Evolutionary conservation across 495 filamentous ascomycete genomes (phyloP), one percentile per base, ranked within the genome.

Genomic region (Xylaria longipes): DNA sequence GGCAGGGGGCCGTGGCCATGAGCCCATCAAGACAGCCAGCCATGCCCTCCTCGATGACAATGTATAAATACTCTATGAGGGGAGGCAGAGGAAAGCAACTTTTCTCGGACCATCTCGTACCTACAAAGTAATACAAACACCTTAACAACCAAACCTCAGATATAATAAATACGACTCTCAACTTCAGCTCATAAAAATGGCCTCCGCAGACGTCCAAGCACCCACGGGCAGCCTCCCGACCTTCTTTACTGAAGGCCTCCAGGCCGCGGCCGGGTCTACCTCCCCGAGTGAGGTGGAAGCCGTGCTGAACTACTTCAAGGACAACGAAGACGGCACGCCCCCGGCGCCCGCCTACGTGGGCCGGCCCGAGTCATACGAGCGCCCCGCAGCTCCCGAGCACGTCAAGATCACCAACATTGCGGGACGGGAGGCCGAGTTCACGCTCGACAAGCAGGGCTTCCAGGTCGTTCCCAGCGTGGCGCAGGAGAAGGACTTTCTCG

Each of bases 401-500:
- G 78, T 89, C 41, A 69, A 82, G 45, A 78, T 85, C 41, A 76
- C 76, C 31, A 82, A 85, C 64, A 80, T 85, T 54, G 72, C 72
- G 4, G 83, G 82, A 20, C 74, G 71, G 48, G 81, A 83, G 70
- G 62, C 63, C 66, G 74, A 81, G 68, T 85, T 77, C 72, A 82
- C 79, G 0, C 81, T 85, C 31, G 83, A 85, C 74, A 73, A 71
- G 63, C 75, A 82, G 71, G 83, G 83, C 0, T 85, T 85, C 77
- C 81, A 84, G 64, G 65, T 81, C 66, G 71, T 80, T 57, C 74
- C 58, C 1, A 82, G 83, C 69, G 69, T 72, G 5, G 80, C 87
- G 14, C 75, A 83, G 31, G 89, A 91, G 77, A 81, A 82, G 56
- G 87, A 88, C 14, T 97, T 94, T 79, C 71, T 77, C 5, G 90